A percentile compares a stretch with the other conserved stretches of the same genome.
Evolutionary conservation across 768 basidiomycete species (phyloP).

Genomic region (Phlegmacium glaucopus): DNA sequence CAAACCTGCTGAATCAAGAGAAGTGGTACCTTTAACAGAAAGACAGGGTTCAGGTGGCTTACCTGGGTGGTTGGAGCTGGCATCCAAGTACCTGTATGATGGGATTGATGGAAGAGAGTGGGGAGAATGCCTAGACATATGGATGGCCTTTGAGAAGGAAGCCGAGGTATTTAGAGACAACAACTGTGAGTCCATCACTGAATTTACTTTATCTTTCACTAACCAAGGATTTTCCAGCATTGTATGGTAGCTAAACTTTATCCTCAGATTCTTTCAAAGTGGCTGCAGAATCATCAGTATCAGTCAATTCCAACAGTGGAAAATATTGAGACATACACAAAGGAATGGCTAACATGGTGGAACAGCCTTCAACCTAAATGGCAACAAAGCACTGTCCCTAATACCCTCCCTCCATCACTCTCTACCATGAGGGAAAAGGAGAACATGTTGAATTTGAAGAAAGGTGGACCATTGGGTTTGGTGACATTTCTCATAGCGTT

Average conservation of each 20-base stretch:
- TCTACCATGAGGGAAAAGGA: not conserved
- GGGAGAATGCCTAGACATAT: not conserved
- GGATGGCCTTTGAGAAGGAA: constrained; percentile 1
- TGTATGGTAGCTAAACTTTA: not conserved
- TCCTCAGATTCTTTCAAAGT: constrained; percentile 2
- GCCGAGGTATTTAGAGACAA: not conserved
- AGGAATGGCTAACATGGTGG: constrained; percentile 9
- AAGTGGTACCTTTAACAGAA: not conserved
- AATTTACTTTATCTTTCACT: not conserved
- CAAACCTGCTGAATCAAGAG: not conserved
- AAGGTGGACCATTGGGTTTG: constrained; percentile 6
- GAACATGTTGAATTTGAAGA: constrained; percentile 1
- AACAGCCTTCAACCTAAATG: constrained; percentile 9
- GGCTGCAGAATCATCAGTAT: constrained; percentile 6
- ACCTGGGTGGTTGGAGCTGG: not conserved
- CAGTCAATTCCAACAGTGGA: not conserved
- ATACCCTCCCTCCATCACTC: not conserved
- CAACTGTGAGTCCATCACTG: not conserved
- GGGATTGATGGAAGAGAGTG: not conserved
- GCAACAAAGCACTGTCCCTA: not conserved
- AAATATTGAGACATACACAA: not conserved
- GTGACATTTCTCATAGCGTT: constrained; percentile 4
- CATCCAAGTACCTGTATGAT: not conserved
- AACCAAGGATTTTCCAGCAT: not conserved
- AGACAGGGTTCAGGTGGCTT: not conserved